Percentiles rank a stretch among this genome's conserved stretches.
Evolutionary conservation across 176 grass and related monocot genomes (phyloP).

Genomic region (Alopecurus myosuroides): DNA sequence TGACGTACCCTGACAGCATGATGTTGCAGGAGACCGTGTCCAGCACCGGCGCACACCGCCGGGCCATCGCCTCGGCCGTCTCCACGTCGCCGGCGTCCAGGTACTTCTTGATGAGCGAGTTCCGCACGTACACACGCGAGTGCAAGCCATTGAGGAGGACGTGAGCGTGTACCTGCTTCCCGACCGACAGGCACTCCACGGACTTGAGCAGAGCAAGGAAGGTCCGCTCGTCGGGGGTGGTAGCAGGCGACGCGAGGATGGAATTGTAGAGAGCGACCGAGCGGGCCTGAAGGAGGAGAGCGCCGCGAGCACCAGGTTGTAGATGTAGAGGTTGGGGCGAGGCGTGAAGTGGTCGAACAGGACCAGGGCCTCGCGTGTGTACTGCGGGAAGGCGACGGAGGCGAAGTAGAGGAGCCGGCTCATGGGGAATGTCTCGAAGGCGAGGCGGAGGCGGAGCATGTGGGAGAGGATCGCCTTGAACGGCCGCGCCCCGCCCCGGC

Average conservation of each 20-base stretch:
- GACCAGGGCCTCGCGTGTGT: conserved; percentile 24
- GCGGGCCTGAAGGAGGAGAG: not conserved
- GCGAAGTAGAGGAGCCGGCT: conserved; percentile 54
- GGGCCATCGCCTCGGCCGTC: conserved; percentile 31
- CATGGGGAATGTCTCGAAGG: conserved; percentile 48
- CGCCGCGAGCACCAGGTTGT: conserved; percentile 49
- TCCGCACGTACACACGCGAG: conserved; percentile 32
- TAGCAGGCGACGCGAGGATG: conserved; percentile 25
- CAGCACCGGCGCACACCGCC: not conserved
- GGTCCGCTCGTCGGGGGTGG: conserved; percentile 37
- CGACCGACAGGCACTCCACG: not conserved
- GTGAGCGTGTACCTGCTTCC: conserved; percentile 47
- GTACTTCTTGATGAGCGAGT: conserved; percentile 53
- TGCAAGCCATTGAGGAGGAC: conserved; percentile 28
- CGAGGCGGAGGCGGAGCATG: conserved; percentile 48
- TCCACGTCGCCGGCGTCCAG: conserved; percentile 27
- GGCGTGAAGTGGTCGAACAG: conserved; percentile 58
- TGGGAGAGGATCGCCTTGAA: conserved; percentile 47
- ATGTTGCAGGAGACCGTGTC: conserved; percentile 42
- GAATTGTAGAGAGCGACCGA: conserved; percentile 26
- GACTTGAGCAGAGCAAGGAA: conserved; percentile 51
- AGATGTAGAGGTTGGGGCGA: conserved; percentile 46
- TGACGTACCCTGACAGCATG: conserved; percentile 51
- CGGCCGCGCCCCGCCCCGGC: not conserved
- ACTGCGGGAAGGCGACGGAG: conserved; percentile 19